Base-by-base conservation (phyloP, 768 basidiomycete genomes). In the Tricholoma saponaceum region DNA sequence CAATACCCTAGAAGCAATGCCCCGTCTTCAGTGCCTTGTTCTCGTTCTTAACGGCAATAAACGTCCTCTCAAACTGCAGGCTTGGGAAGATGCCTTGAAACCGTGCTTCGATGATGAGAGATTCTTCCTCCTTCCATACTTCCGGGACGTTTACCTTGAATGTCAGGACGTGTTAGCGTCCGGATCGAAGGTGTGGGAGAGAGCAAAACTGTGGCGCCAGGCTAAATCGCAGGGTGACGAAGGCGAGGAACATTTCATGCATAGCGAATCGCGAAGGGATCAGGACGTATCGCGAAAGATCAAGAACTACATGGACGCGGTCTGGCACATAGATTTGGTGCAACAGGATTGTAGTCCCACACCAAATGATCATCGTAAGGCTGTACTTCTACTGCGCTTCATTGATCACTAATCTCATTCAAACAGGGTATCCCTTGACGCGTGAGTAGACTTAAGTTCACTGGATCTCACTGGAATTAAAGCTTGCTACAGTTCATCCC, bases 291-390 rank as follows among this genome's bases (percentile, higher is more conserved):
- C 43, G 12, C 14, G 56, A 2, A 16, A 5, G 18, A 26, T 35
- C 28, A 52, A 20, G 14, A 62, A 54, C 14, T 58, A 53, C 35
- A 47, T 14, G 50, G 58, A 58, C 14, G 52, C 64, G 22, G 60
- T 64, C 52, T 69, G 68, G 69, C 65, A 66, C 54, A 63, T 69
- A 39, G 69, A 70, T 56, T 28, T 70, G 2, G 61, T 69, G 16
- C 59, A 67, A 52, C 59, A 53, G 25, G 59, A 66, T 6, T 61
- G 57, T 16, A 63, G 67, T 37, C 62, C 60, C 0, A 60, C 61
- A 4, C 16, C 25, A 10, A n/a, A 28, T 22, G 51, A 65, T 52
- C 32, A 46, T 37, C 51, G 59, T 58, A 58, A 60, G 57, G 23
- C 55, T 6, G 43, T 53, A 10, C 22, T 26, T 20, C 20, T 30